Conservation (phyloP, 129 eudicot species). For the Centaurea solstitialis region DNA sequence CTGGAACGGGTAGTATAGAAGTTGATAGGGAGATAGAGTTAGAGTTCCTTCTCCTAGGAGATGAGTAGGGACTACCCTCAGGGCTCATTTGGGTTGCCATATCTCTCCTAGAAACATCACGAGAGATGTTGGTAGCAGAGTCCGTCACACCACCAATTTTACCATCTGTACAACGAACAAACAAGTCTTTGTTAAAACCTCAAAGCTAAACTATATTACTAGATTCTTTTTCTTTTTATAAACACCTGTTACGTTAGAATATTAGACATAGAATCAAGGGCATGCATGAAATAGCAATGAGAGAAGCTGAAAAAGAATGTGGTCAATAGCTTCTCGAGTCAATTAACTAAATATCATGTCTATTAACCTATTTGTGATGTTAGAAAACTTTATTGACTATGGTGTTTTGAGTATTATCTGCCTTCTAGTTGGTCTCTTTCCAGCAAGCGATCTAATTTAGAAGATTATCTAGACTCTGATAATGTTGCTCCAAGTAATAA, state of each 20-base stretch:
- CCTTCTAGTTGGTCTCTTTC: neutral
- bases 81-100: constrained; percentile 99
- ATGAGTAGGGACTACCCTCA: constrained; percentile 69
- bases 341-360: neutral
- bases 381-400: too few relatives aligned
- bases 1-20: constrained; percentile 49
- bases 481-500: neutral
- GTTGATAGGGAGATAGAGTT: constrained; percentile 50
- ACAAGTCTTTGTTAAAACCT: constrained; percentile 10
- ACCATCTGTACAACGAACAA: constrained; percentile 45
- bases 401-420: too few relatives aligned
- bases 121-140: constrained; percentile 47
- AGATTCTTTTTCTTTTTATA: neutral
- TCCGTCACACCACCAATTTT: constrained; percentile 40
- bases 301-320: neutral
- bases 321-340: neutral
- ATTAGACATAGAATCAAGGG: neutral
- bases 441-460: neutral
- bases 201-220: neutral
- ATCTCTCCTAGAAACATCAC: constrained; percentile 86
- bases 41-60: constrained; percentile 52
- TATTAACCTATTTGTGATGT: neutral
- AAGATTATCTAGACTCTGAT: neutral
- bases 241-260: neutral
- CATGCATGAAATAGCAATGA: neutral